Base-by-base conservation (phyloP, 345 rosid species). In the Geranium brycei region DNA sequence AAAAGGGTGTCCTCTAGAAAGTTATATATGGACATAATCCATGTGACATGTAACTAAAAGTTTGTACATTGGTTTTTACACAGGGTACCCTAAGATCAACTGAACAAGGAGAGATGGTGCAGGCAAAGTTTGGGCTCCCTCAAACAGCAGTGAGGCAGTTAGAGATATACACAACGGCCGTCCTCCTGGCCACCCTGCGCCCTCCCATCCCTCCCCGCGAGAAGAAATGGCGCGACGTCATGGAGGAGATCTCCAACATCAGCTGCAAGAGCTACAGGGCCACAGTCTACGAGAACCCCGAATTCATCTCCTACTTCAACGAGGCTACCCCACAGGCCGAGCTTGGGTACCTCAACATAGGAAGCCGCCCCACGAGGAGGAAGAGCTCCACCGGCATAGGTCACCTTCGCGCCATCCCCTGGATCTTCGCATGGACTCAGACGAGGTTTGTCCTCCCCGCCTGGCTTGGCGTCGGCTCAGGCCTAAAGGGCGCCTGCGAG, bases 51-150 rank as follows among this genome's bases (percentile, higher is more conserved):
- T 38, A 38, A 10, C 47, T 38, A 38, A 10, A 38, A 10, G 47
- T 10, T 5, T 38, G 47, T 38, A 38, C 47, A 5, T 38, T 38
- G 47, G 11, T 5, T 38, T 38, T 38, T 10, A 38, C 28, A 23
- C 80, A 89, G 98, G 96, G 98, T 10, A 86, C 98, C 41, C 82
- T 92, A 31, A 79, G 98, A 61, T 92, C 98, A 4, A 92, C 98
- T 11, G 98, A 92, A 77, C 98, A 92, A 84, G 98, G 96, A 66
- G 98, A 92, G 81, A 92, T 92, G 98, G 96, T 92, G 68, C 96
- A 92, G 71, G 98, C 98, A 40, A 92, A 92, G 79, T 92, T 92
- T 73, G 98, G 98, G 58, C 77, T 92, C 73, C 90, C 98, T 30
- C 89, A 79, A 66, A 89, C 93, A 0, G 96, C 98, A 7, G 88